Evolutionary conservation across 306 rosid species (phyloP), one percentile per base, ranked within the genome.

Genomic region (Pyrus bretschneideri): DNA sequence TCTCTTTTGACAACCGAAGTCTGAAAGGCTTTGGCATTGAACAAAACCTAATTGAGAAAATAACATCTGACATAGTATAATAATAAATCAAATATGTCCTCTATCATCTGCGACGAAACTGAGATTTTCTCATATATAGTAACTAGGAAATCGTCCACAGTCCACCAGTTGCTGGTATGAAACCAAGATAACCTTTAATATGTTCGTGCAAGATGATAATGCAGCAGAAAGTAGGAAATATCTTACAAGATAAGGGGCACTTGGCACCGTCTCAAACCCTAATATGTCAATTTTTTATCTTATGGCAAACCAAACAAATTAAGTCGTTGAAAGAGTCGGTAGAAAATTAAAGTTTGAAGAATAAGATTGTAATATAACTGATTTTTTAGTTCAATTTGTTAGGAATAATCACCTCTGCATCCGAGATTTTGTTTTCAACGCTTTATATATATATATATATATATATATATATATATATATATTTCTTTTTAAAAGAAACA

Each of bases 261-360:
- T 4, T 55, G 8, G 65, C 65, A 54, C 65, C 65, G 65, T 33
- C 65, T 55, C 75, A 71, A 71, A 54, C 64, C 38, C 75, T 52
- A 71, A 71, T 45, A 25, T 22, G 0, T n/a, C 67, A 38, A 38
- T 57, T 38, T 45, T 4, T 49, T 15, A 49, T 49, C 51, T 57
- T 13, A 13, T 9, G 67, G 14, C 3, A 5, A 38, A 25, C 22
- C 58, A 60, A 23, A 73, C 69, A 60, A 60, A 25, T 61, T 13
- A 59, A 42, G 11, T 25, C 18, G 13, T 17, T 23, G 18, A 49
- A 25, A 15, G 35, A 38, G 68, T 63, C 2, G 68, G 68, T 30
- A 30, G 3, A 63, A 29, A 27, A 14, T 23, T 22, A 2, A 61
- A 61, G 31, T 61, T 30, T 30, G 23, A 63, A 63, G 23, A 59